Percentiles rank a stretch among this genome's conserved stretches.
phyloP scores from a whole-genome alignment of 495 filamentous ascomycete genomes.

The Bacidia gigantensis region DNA sequence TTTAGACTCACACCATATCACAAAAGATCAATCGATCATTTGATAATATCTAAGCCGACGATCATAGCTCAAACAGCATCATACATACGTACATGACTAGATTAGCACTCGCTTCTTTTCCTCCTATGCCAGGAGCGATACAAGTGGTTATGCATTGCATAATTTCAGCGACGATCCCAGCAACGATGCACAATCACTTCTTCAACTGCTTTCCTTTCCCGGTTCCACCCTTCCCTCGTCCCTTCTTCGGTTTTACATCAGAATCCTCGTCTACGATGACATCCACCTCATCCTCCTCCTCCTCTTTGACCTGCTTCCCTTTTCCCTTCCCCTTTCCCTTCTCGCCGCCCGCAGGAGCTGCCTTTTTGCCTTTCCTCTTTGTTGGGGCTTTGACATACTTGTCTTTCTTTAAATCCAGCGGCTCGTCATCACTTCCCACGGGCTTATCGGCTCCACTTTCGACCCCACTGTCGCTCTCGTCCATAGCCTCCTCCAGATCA shows the following conservation, averaged over 20 bases:
- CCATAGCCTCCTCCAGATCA: conserved; percentile 90
- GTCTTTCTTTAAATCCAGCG: conserved; percentile 74
- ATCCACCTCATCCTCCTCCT: conserved; percentile 32
- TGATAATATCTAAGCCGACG: too few relatives aligned
- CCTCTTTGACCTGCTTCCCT: conserved; percentile 21
- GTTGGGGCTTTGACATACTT: conserved; percentile 92
- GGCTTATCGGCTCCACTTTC: conserved; percentile 44
- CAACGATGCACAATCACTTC: too few relatives aligned
- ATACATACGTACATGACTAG: too few relatives aligned
- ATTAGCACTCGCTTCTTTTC: too few relatives aligned
- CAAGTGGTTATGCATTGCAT: too few relatives aligned
- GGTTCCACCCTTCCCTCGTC: conserved; percentile 31
- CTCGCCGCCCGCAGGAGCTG: conserved; percentile 31
- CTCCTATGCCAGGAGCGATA: too few relatives aligned
- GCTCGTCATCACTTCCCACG: conserved; percentile 48
- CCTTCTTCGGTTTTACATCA: conserved; percentile 41
- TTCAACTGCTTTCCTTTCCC: conserved; percentile 28
- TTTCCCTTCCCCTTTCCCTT: conserved; percentile 37
- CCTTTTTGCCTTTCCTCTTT: conserved; percentile 29
- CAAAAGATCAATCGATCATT: too few relatives aligned
- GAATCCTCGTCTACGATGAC: conserved; percentile 31
- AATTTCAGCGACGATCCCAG: too few relatives aligned
- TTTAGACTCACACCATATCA: too few relatives aligned
- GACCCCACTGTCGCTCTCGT: conserved; percentile 72
- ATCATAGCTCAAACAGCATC: too few relatives aligned